Evolutionary conservation across 768 basidiomycete genomes (phyloP).

Genomic region (Leccinum imitatum): DNA sequence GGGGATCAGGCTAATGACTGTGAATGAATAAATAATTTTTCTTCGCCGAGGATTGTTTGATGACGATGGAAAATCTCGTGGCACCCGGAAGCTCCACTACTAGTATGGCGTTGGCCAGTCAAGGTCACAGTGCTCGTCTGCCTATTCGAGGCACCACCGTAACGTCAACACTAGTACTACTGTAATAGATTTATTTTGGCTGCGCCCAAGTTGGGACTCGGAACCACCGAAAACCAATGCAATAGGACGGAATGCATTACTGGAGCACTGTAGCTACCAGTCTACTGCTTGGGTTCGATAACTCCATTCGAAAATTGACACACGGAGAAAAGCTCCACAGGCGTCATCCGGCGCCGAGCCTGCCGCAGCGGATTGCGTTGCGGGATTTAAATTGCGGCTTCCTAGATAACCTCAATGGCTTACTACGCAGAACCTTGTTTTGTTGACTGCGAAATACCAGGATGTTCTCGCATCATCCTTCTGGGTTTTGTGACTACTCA

Average conservation of each 20-base stretch:
- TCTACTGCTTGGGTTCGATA: too few relatives aligned
- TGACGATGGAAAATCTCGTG: background rate
- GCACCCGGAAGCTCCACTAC: too few relatives aligned
- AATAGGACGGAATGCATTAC: background rate
- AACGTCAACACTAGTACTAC: too few relatives aligned
- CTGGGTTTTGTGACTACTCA: background rate
- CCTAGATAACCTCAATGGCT: too few relatives aligned
- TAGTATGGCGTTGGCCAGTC: too few relatives aligned
- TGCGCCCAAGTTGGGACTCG: too few relatives aligned
- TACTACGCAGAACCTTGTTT: background rate
- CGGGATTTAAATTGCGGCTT: background rate
- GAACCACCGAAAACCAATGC: too few relatives aligned
- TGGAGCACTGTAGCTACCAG: background rate
- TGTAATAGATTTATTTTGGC: background rate
- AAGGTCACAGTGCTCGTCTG: too few relatives aligned
- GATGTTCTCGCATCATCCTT: background rate
- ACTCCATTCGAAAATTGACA: too few relatives aligned
- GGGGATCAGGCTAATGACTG: background rate
- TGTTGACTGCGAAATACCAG: background rate
- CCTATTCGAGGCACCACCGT: too few relatives aligned
- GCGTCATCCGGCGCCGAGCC: background rate
- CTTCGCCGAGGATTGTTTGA: background rate
- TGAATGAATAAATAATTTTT: background rate
- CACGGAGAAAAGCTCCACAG: too few relatives aligned
- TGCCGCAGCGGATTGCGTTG: background rate